Conservation (phyloP, 202 grass and related monocot genomes). For the Eragrostis tef region DNA sequence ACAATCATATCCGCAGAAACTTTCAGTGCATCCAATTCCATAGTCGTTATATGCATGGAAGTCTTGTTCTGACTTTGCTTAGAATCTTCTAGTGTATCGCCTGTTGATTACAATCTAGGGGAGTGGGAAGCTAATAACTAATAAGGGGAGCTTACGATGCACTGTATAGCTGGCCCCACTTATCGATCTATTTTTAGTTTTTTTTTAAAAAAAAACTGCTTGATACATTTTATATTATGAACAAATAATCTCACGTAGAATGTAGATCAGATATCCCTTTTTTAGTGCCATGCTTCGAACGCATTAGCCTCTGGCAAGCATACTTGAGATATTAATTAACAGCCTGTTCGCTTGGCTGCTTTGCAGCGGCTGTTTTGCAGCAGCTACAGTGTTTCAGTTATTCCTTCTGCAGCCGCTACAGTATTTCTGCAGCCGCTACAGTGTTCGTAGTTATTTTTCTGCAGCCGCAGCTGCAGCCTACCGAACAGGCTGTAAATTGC, state of each 20-base stretch:
- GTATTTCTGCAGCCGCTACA: no score
- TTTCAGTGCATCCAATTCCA: conserved; percentile 30
- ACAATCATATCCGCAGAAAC: conserved; percentile 14
- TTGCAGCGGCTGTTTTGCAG: no score
- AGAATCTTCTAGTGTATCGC: conserved; percentile 4
- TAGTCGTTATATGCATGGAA: not conserved
- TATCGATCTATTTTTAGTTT: not conserved
- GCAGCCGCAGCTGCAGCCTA: no score
- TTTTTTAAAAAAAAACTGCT: no score
- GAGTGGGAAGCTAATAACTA: no score
- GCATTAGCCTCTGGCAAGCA: not conserved
- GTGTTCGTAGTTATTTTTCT: no score
- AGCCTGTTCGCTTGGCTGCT: no score
- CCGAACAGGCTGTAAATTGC: no score
- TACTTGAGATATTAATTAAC: not conserved
- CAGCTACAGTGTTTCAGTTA: no score
- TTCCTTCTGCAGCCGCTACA: no score
- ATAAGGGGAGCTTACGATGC: not conserved
- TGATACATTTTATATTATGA: not conserved
- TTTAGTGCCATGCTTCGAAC: no score
- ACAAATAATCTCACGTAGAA: not conserved
- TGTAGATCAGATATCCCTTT: not conserved
- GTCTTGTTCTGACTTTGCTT: not conserved
- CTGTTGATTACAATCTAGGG: not conserved
- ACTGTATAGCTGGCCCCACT: not conserved